phyloP scores from a whole-genome alignment of 1,284 basidiomycete genomes.

The Cutaneotrichosporon arboriforme region DNA sequence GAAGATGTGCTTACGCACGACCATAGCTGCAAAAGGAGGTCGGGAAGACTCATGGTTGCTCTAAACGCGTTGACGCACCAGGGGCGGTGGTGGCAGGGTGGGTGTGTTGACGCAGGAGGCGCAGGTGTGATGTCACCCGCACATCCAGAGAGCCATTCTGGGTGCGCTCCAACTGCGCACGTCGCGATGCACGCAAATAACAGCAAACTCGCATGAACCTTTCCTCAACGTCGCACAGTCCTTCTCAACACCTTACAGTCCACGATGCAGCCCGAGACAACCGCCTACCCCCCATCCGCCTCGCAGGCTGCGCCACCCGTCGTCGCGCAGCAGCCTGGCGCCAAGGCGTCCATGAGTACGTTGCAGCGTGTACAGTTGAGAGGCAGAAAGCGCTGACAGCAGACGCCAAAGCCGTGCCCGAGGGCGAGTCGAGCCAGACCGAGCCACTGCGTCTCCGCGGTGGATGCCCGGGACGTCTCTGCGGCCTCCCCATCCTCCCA shows the following conservation, averaged over 20 bases:
- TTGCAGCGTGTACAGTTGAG: neutral
- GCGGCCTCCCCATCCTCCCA: constrained; percentile 44
- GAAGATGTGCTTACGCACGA: too few relatives aligned
- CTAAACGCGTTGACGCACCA: neutral
- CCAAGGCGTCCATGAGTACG: constrained; percentile 33
- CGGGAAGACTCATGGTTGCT: too few relatives aligned
- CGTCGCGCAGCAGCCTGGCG: constrained; percentile 29
- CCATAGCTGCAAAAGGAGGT: too few relatives aligned
- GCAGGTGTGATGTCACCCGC: neutral
- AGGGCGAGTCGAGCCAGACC: constrained; percentile 15
- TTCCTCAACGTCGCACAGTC: too few relatives aligned
- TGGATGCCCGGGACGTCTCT: constrained; percentile 44
- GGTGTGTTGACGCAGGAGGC: neutral
- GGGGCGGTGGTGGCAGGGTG: neutral
- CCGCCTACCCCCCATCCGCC: neutral
- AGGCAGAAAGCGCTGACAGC: neutral
- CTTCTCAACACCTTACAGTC: neutral
- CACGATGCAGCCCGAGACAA: neutral
- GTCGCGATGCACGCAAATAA: too few relatives aligned
- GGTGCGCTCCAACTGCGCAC: too few relatives aligned
- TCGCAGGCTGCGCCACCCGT: constrained; percentile 9
- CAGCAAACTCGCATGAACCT: too few relatives aligned
- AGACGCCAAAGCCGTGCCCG: constrained; percentile 2
- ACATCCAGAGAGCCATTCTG: too few relatives aligned
- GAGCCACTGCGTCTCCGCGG: constrained; percentile 36